Base-by-base conservation (phyloP, 2,329 filamentous ascomycete genomes). In the Fusarium sp. region DNA sequence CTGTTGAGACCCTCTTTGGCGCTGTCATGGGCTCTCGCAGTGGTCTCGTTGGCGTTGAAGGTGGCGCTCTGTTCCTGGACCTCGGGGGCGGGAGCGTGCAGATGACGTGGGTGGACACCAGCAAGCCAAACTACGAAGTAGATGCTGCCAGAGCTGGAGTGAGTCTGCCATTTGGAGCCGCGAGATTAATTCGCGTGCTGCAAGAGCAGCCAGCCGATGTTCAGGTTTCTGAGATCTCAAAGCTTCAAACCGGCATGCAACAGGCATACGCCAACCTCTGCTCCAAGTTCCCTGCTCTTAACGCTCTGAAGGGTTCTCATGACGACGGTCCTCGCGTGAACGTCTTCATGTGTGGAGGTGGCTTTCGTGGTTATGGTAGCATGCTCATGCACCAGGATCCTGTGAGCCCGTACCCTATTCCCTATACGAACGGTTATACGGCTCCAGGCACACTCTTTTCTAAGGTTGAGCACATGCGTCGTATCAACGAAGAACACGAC, bases 321-420 rank as follows among this genome's bases (percentile, higher is more conserved):
- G 77, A 81, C 28, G 72, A 69, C 24, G 76, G 77, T 45, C 70
- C 75, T 55, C 88, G 88, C 9, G 86, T 95, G 65, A 90, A 92
- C 39, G 85, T 98, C 14, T 98, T 95, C 80, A 90, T 98, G 65
- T 97, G 93, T 71, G 95, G 95, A 48, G 95, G 95, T 30, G 95
- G 95, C 1, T 97, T 98, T 80, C 87, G 95, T 41, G 95, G 95
- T 22, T 98, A 97, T 86, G 95, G 95, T 12, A 97, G 94, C 81
- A 91, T 97, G 79, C 87, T 98, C 59, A 95, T 97, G 92, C 91
- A 93, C 79, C 88, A 90, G 74, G 93, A 96, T 77, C 82, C 85
- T 11, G 88, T 94, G 48, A 85, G 88, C 61, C 94, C 94, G 0
- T 98, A 97, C 80, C 95, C 95, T 0, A 93, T 98, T 32, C 90